Conservation (phyloP, 2,329 filamentous ascomycete species). For the Epichloe sibirici region DNA sequence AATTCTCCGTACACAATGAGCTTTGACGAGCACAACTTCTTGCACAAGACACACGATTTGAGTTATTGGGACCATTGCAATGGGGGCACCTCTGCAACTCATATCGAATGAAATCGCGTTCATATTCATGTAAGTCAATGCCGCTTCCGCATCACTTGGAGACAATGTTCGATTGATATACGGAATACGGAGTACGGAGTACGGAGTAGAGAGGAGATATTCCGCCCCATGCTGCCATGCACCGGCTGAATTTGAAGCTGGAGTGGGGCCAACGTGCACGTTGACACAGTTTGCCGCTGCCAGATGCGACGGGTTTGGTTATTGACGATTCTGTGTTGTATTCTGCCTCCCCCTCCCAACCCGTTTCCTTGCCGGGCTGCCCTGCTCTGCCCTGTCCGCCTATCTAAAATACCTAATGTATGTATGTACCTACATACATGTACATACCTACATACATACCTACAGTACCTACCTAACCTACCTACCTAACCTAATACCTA, state of each 20-base stretch:
- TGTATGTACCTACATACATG: too few relatives aligned
- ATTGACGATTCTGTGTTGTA: neutral
- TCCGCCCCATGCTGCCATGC: neutral
- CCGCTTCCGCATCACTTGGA: neutral
- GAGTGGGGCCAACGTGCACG: neutral
- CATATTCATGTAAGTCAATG: neutral
- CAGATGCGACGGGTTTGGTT: slow-evolving; percentile 5
- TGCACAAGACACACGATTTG: neutral
- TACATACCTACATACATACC: too few relatives aligned
- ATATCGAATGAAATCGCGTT: too few relatives aligned
- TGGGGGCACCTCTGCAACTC: neutral
- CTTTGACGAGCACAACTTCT: slow-evolving; percentile 3
- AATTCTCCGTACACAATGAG: neutral
- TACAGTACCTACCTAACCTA: too few relatives aligned
- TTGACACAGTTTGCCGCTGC: neutral
- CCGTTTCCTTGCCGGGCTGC: too few relatives aligned
- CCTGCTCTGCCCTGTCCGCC: too few relatives aligned
- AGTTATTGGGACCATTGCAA: neutral
- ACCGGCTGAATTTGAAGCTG: neutral
- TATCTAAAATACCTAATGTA: too few relatives aligned
- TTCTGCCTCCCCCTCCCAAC: neutral
- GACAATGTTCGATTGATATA: neutral
- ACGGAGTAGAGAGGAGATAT: neutral
- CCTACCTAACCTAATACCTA: too few relatives aligned
- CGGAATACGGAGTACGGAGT: neutral